These are phyloP conservation scores for Arabis hirsuta DNA, from an alignment of 345 rosid species.

Conservation along the genomic window DNA sequence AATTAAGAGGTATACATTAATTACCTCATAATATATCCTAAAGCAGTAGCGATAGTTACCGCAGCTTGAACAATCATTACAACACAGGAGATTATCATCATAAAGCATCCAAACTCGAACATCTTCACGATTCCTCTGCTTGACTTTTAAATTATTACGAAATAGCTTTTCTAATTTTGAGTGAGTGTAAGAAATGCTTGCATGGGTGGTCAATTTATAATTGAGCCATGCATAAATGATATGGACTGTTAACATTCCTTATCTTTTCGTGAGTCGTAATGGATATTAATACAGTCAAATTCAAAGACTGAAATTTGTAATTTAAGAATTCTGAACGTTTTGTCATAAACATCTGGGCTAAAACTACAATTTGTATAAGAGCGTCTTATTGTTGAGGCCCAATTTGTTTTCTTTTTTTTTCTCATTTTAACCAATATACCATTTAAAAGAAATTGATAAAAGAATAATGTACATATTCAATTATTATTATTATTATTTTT, in stretches of 20 bases:
- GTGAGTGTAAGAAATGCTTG: not conserved
- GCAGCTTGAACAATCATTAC: not conserved
- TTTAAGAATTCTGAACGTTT: constrained; percentile 28
- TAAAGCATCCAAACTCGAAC: constrained; percentile 3
- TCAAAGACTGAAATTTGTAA: not conserved
- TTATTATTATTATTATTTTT: not conserved
- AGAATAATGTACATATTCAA: not conserved
- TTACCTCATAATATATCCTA: not conserved
- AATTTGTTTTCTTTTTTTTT: too few species aligned
- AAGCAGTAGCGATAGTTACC: not conserved
- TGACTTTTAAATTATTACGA: not conserved
- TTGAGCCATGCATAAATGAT: not conserved
- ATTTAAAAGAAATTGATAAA: not conserved
- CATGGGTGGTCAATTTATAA: constrained; percentile 28
- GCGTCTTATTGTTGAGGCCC: not conserved
- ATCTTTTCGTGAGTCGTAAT: constrained; percentile 25
- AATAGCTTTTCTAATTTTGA: not conserved
- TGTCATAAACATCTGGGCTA: constrained; percentile 1
- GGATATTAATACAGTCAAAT: constrained; percentile 1
- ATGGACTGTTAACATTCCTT: constrained; percentile 11
- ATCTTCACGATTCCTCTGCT: not conserved
- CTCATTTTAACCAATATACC: too few species aligned
- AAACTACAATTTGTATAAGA: not conserved
- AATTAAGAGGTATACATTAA: not conserved
- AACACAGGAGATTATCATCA: not conserved